Percentiles rank a stretch among this genome's conserved stretches.
phyloP scores from a whole-genome alignment of 1,284 basidiomycete genomes.

The Veloboletus limbatus region DNA sequence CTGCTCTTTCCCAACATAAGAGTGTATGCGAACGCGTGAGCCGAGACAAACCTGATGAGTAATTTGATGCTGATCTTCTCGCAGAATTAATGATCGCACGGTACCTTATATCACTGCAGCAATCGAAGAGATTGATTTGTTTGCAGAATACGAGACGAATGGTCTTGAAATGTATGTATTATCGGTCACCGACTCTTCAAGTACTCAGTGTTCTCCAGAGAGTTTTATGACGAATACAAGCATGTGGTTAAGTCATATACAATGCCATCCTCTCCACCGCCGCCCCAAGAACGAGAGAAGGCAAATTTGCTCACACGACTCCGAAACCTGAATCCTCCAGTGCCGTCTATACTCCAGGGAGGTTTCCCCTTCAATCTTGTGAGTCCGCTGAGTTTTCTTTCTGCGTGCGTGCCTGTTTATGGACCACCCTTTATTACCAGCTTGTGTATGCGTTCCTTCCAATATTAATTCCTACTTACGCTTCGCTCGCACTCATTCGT shows the following conservation, averaged over 20 bases:
- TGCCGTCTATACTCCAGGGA: conserved; percentile 66
- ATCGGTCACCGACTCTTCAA: conserved; percentile 1
- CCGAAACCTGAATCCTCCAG: conserved; percentile 34
- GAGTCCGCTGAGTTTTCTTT: conserved; percentile 28
- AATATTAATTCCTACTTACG: conserved; percentile 57
- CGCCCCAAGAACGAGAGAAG: conserved; percentile 9
- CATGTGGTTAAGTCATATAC: conserved; percentile 53
- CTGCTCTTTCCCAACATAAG: conserved; percentile 64
- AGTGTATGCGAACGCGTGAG: conserved; percentile 84
- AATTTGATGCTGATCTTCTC: conserved; percentile 12
- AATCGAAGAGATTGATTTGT: conserved; percentile 70
- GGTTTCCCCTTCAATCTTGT: conserved; percentile 75
- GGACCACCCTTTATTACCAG: conserved; percentile 34
- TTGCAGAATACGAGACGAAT: conserved; percentile 53
- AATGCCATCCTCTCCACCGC: conserved; percentile 37
- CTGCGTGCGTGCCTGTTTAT: neutral
- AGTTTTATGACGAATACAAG: conserved; percentile 53
- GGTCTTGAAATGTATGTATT: conserved; percentile 60
- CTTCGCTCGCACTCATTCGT: conserved; percentile 50
- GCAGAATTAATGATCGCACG: conserved; percentile 68
- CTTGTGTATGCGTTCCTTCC: conserved; percentile 55
- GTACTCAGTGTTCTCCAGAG: conserved; percentile 37
- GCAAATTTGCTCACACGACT: conserved; percentile 44
- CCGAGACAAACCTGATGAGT: conserved; percentile 1
- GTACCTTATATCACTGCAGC: conserved; percentile 81